Evolutionary conservation across 495 filamentous ascomycete genomes (phyloP).

Genomic region (Penicillium pulvis): DNA sequence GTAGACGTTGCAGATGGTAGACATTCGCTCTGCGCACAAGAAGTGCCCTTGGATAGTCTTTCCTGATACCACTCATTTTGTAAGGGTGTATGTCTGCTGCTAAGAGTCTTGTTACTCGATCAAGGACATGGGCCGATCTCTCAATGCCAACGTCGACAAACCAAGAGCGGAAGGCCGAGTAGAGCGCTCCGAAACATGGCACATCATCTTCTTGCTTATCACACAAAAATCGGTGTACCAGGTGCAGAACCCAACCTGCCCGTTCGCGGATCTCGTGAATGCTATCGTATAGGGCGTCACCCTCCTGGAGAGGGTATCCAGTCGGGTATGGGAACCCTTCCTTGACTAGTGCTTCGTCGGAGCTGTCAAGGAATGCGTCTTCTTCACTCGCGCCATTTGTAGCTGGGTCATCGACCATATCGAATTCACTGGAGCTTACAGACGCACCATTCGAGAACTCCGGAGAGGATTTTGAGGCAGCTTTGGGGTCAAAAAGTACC

Average conservation of each 20-base stretch:
- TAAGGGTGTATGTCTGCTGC: slow-evolving; percentile 85
- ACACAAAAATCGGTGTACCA: slow-evolving; percentile 80
- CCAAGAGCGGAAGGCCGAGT: slow-evolving; percentile 92
- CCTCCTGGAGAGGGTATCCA: slow-evolving; percentile 75
- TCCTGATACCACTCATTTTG: slow-evolving; percentile 89
- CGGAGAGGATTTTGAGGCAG: slow-evolving; percentile 52
- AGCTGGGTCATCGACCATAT: slow-evolving; percentile 39
- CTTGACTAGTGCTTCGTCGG: slow-evolving; percentile 80
- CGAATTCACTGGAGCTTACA: slow-evolving; percentile 36
- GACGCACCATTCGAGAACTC: slow-evolving; percentile 23
- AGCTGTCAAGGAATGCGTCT: slow-evolving; percentile 63
- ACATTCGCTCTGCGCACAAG: slow-evolving; percentile 88
- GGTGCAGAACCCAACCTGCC: slow-evolving; percentile 77
- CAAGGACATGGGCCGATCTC: slow-evolving; percentile 88
- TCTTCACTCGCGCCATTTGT: slow-evolving; percentile 55
- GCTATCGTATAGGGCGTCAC: slow-evolving; percentile 63
- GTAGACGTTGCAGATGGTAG: slow-evolving; percentile 89
- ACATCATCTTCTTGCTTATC: slow-evolving; percentile 93
- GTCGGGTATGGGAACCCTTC: slow-evolving; percentile 82
- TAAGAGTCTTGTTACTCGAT: slow-evolving; percentile 80
- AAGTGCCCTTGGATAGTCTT: slow-evolving; percentile 87
- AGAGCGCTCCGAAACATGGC: slow-evolving; percentile 87
- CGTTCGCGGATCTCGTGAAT: slow-evolving; percentile 80
- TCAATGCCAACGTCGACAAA: slow-evolving; percentile 98
- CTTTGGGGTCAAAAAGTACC: slow-evolving; percentile 79